Evolutionary conservation across 306 rosid species (phyloP), one percentile per base, ranked within the genome.

Genomic region (Phaseolus lunatus): DNA sequence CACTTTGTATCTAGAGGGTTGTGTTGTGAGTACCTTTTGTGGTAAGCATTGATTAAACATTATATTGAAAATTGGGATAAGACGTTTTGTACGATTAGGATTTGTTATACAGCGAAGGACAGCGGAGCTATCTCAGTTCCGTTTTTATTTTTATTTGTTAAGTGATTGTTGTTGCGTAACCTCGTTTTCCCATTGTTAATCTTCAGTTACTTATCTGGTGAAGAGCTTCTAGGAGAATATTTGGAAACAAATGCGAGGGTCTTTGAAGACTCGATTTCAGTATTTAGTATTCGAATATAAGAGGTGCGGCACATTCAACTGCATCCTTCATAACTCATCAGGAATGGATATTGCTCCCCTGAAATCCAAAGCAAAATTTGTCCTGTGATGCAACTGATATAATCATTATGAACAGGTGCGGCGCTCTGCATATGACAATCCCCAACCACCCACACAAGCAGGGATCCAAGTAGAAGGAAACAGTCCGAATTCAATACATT

Each of bases 401-500:
- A 52, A 2, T 16, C 9, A 16, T 29, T 44, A 27, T 7, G 47
- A 5, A 33, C 49, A 63, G 9, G 37, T 76, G 53, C 11, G 15
- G 5, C 14, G 72, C 43, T 22, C 16, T 19, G 44, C 35, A 43
- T 19, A 24, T 7, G 39, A 67, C 11, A 12, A 43, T 20, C 4
- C 69, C 81, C 49, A 19, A 61, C 58, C 14, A 63, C 47, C 68
- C 68, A 63, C 47, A 23, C 67, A 63, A 2, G 68, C 18, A 41
- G 16, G 27, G 47, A 48, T 48, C 58, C 53, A 58, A 41, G 62
- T 20, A 65, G 18, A 72, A 14, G 37, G 16, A 63, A 71, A 48
- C 37, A 61, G 33, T 35, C 49, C 26, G 53, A 52, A 50, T 37
- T 15, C 19, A 18, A 43, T 20, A 64, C 52, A 27, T 43, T 58